Base-by-base conservation (phyloP, 2,329 filamentous ascomycete species). In the Rhynchosporium secalis region DNA sequence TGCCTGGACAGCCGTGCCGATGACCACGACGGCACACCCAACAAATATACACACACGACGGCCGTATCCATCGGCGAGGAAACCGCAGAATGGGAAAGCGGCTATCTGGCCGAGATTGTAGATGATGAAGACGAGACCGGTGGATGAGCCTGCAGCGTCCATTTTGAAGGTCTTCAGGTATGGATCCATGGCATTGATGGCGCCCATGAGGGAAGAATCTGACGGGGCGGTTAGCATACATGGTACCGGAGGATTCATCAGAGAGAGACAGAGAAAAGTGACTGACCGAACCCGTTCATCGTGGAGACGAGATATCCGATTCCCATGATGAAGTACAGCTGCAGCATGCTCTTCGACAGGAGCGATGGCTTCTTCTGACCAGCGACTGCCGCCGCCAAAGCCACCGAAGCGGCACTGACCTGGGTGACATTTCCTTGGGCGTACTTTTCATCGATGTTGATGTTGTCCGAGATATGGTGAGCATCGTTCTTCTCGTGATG, bases 21-120 rank as follows among this genome's bases (percentile, higher is more conserved):
- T 58, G 26, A 84, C 71, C 54, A 86, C 81, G 66, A 83, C 77
- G 2, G 79, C 58, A 58, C 79, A 81, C 6, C 83, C 83, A 54
- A 83, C 76, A 65, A 84, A 83, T 73, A 86, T 86, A 58, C 82
- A 82, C 69, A 78, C 71, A 40, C 81, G 77, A 63, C 83, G 78
- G 56, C 83, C 84, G 72, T 76, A 81, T 5, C 77, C 75, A 73
- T 84, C 84, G 45, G 79, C 77, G 20, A 80, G 71, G 20, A 84
- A 72, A 41, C 79, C 79, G 61, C 79, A 80, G 69, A 85, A 82
- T 5, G 80, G 80, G 56, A 81, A 80, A 0, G 79, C 80, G 1
- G 78, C 77, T 41, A 83, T 82, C 68, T 81, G 78, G 3, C 80
- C 81, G 4, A 80, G 69, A 61, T 81, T 77, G 72, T 81, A 81